Evolutionary conservation across 768 basidiomycete species (phyloP).

Genomic region (Amanita jacksonii): DNA sequence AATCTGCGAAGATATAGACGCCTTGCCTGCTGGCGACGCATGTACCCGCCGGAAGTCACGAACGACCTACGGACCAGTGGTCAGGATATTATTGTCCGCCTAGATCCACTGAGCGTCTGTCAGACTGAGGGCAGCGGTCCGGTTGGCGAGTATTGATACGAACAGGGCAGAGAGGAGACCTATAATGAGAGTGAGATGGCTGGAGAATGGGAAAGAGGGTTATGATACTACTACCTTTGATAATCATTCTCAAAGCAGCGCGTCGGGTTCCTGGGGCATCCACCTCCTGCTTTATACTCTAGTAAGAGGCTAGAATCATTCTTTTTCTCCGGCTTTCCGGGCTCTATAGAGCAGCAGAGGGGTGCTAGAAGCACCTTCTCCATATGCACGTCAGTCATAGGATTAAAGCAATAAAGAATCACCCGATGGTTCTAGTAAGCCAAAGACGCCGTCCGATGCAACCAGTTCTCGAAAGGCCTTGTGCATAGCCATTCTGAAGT

Average conservation of each 20-base stretch:
- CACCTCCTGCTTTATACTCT: too few species aligned
- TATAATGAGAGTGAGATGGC: background rate
- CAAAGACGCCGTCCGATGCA: too few species aligned
- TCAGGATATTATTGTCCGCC: slow-evolving; percentile 14
- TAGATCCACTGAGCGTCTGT: slow-evolving; percentile 21
- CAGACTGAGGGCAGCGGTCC: background rate
- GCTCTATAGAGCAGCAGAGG: too few species aligned
- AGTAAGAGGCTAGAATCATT: too few species aligned
- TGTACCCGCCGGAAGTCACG: slow-evolving; percentile 21
- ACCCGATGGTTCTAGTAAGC: too few species aligned
- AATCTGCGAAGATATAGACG: slow-evolving; percentile 21
- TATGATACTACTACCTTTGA: slow-evolving; percentile 6
- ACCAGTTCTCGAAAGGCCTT: too few species aligned
- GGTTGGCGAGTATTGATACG: background rate
- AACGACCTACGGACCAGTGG: slow-evolving; percentile 14
- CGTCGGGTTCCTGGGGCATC: background rate
- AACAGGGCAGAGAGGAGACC: background rate
- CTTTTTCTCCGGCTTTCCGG: too few species aligned
- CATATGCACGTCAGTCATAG: too few species aligned
- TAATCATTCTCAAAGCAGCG: background rate
- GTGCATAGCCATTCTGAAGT: too few species aligned
- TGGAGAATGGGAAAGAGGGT: background rate
- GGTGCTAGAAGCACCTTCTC: too few species aligned
- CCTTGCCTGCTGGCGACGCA: slow-evolving; percentile 15
- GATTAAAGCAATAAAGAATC: too few species aligned